phyloP scores from a whole-genome alignment of 2,329 filamentous ascomycete genomes.

The Cladosporium halotolerans region DNA sequence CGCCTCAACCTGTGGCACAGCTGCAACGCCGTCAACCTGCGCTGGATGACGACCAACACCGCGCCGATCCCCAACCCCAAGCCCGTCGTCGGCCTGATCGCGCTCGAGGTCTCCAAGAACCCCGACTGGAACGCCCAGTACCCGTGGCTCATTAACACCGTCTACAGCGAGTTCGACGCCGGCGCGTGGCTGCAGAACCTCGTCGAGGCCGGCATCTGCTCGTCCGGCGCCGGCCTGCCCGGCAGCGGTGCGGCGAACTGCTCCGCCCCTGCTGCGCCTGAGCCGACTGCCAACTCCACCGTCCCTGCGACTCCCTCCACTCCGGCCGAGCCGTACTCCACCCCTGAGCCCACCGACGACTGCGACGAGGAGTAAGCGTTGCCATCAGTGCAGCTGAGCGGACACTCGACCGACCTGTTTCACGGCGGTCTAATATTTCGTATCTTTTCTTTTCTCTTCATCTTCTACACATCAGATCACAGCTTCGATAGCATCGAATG shows the following conservation, averaged over 20 bases:
- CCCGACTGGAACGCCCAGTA: conserved; percentile 15
- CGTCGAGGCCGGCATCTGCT: conserved; percentile 22
- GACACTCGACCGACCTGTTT: no score
- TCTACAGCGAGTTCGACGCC: conserved; percentile 29
- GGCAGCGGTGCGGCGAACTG: neutral
- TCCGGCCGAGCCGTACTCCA: neutral
- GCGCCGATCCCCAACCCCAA: conserved; percentile 22
- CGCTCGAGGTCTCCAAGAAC: conserved; percentile 18
- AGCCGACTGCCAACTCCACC: neutral
- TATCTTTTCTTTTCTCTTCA: no score
- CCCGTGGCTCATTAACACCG: conserved; percentile 24
- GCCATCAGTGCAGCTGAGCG: no score
- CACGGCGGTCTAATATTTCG: no score
- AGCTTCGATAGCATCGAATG: no score
- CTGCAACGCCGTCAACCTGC: conserved; percentile 25
- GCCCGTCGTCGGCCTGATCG: conserved; percentile 25
- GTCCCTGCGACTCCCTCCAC: neutral
- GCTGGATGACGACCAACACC: conserved; percentile 28
- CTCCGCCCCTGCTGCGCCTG: neutral
- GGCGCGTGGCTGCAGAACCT: conserved; percentile 29
- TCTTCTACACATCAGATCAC: no score
- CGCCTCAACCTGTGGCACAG: conserved; percentile 24
- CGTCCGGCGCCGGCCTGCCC: conserved; percentile 2
- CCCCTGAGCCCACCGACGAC: neutral
- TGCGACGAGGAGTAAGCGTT: no score